A percentile compares a stretch with the other conserved stretches of the same genome.
phyloP scores from a whole-genome alignment of 2,329 filamentous ascomycete species.

The Paradendryphiella salina region DNA sequence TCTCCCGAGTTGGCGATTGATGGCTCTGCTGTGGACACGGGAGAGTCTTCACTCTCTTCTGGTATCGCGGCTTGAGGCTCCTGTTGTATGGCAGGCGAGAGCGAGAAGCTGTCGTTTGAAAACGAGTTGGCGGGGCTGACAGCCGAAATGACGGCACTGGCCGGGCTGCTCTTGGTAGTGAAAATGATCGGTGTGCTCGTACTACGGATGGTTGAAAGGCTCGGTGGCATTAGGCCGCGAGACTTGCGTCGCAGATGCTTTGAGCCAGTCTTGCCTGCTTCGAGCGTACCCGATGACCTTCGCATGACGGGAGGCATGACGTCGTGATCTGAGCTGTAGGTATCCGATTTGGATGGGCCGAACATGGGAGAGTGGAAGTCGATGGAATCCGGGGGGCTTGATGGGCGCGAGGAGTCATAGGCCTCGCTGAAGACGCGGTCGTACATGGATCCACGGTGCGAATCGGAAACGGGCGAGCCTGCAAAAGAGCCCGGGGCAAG shows the following conservation, averaged over 20 bases:
- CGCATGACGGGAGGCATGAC: constrained; percentile 7
- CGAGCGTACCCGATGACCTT: constrained; percentile 8
- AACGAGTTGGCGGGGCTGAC: constrained; percentile 40
- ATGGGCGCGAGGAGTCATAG: constrained; percentile 71
- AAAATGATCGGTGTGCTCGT: constrained; percentile 40
- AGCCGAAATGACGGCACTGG: constrained; percentile 38
- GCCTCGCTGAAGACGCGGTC: constrained; percentile 67
- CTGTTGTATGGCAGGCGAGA: constrained; percentile 30
- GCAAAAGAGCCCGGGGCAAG: constrained; percentile 72
- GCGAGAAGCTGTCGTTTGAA: constrained; percentile 34
- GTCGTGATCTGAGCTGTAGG: constrained; percentile 25
- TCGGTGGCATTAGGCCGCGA: constrained; percentile 36
- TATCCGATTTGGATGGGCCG: constrained; percentile 44
- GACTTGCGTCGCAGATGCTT: constrained; percentile 30
- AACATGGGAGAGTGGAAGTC: constrained; percentile 62
- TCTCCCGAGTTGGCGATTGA: constrained; percentile 29
- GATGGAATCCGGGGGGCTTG: constrained; percentile 75
- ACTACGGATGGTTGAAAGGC: constrained; percentile 37
- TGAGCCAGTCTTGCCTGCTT: constrained; percentile 3
- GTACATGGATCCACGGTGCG: constrained; percentile 72
- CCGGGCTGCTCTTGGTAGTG: constrained; percentile 42
- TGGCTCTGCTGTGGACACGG: constrained; percentile 17
- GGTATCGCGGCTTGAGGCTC: constrained; percentile 39
- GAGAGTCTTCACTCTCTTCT: constrained; percentile 42
- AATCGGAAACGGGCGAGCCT: constrained; percentile 77